Evolutionary conservation across 192 early-diverging fungal genomes (phyloP), one percentile per base, ranked within the genome.

Genomic region (Gamsiella multidivaricata): DNA sequence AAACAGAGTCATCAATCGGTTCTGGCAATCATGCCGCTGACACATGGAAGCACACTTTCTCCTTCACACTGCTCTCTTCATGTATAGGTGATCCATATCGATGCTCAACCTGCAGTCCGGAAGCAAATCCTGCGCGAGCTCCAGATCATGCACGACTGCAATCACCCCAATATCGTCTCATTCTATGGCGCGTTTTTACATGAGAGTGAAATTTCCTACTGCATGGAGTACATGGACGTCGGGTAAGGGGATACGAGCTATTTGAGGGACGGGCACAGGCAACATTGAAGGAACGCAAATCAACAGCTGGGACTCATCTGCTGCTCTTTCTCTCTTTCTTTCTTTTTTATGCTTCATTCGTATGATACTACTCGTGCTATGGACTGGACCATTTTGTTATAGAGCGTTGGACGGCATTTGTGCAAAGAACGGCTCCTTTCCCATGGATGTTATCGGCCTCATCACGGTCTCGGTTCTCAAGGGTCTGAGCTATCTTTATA

Each of bases 221-320:
- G 96, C 82, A 94, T 99, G 93, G 98, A 98, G 85, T 98, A 90
- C 79, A 97, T 98, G 95, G 93, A 97, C 76, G 85, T 94, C 29
- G 91, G 95, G 83, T 90, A 86, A 75, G 59, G n/a, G n/a, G n/a
- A n/a, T n/a, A n/a, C n/a, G n/a, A n/a, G n/a, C n/a, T n/a, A n/a
- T n/a, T n/a, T n/a, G 32, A 28, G 29, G 11, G 15, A 33, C 25
- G 32, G 25, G 22, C 34, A 11, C 10, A 20, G 8, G 18, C 15
- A 25, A 39, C 14, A 39, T 12, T 11, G 12, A 57, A 39, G 12
- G 22, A 39, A 39, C 34, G 36, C 32, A 39, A 34, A 57, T 5
- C n/a, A 3, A 15, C 51, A 22, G 23, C 10, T 5, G 9, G 51
- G 46, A 49, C 46, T 43, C 18, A 15, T 26, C 14, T 51, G 29